Conservation (phyloP, 2,329 filamentous ascomycete species). For the Nemania sp. region DNA sequence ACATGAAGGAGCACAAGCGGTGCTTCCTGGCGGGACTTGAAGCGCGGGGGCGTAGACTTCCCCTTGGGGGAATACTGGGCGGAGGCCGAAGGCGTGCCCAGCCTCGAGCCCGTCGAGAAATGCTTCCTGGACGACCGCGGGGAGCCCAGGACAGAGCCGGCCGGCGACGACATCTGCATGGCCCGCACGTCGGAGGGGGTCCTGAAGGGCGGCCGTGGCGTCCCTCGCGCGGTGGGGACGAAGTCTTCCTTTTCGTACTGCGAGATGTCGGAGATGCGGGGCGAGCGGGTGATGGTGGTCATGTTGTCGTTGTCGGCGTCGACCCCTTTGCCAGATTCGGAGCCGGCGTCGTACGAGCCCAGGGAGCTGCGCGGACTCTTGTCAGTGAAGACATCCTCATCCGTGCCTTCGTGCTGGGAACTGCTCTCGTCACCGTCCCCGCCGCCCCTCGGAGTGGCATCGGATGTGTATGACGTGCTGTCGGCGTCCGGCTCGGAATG, state of each 20-base stretch:
- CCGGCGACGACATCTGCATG: slow-evolving; percentile 72
- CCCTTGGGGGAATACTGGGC: slow-evolving; percentile 61
- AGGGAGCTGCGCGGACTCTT: slow-evolving; percentile 61
- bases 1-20: slow-evolving; percentile 80
- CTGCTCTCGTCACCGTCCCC: slow-evolving; percentile 50
- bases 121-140: slow-evolving; percentile 58
- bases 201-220: slow-evolving; percentile 67
- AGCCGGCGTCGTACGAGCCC: slow-evolving; percentile 52
- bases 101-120: slow-evolving; percentile 56
- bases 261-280: slow-evolving; percentile 57
- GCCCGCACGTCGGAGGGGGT: slow-evolving; percentile 71
- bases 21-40: slow-evolving; percentile 59
- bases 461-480: slow-evolving; percentile 26
- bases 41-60: slow-evolving; percentile 58
- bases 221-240: slow-evolving; percentile 59
- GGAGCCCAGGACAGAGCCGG: slow-evolving; percentile 58
- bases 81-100: slow-evolving; percentile 59
- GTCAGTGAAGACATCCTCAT: slow-evolving; percentile 64
- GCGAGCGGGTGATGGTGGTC: slow-evolving; percentile 44
- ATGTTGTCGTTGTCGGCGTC: slow-evolving; percentile 36
- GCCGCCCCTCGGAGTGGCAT: slow-evolving; percentile 30
- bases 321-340: slow-evolving; percentile 37
- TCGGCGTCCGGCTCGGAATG: slow-evolving; percentile 32
- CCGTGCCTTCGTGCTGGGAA: slow-evolving; percentile 54
- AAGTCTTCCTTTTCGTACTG: slow-evolving; percentile 54